Evolutionary conservation across 2,329 filamentous ascomycete species (phyloP).

Genomic region (Colletotrichum limetticola): DNA sequence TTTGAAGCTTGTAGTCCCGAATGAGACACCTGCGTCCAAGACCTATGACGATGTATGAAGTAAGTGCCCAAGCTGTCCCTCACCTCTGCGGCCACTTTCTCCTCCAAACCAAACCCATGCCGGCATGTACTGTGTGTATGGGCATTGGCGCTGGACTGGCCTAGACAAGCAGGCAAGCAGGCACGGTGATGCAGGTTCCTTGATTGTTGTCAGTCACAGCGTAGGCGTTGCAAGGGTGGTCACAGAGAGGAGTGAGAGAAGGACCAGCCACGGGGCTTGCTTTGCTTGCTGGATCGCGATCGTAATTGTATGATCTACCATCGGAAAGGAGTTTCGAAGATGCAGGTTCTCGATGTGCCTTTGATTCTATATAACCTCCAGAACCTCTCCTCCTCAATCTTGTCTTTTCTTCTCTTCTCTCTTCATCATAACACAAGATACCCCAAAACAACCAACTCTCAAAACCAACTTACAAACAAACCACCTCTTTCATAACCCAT

Average conservation of each 20-base stretch:
- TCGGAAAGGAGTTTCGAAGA: background rate
- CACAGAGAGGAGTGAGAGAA: background rate
- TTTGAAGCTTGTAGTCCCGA: slow-evolving; percentile 31
- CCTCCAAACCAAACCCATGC: slow-evolving; percentile 28
- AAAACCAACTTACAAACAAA: slow-evolving; percentile 12
- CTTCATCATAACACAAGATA: slow-evolving; percentile 36
- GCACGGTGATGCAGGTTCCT: slow-evolving; percentile 23
- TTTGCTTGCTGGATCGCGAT: slow-evolving; percentile 15
- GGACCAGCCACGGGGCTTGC: background rate
- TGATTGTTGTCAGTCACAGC: slow-evolving; percentile 24
- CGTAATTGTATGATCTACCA: slow-evolving; percentile 1
- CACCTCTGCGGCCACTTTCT: background rate
- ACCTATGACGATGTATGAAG: slow-evolving; percentile 36
- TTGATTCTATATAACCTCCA: slow-evolving; percentile 33
- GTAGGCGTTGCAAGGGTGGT: background rate
- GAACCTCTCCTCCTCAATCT: background rate
- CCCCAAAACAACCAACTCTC: slow-evolving; percentile 26
- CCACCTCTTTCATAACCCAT: background rate
- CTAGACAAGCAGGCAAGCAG: slow-evolving; percentile 4
- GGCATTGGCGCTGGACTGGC: slow-evolving; percentile 5
- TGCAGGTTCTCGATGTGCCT: slow-evolving; percentile 10
- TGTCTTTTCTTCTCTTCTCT: background rate
- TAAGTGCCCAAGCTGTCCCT: slow-evolving; percentile 17
- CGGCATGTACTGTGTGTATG: background rate
- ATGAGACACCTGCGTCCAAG: slow-evolving; percentile 32